These are phyloP conservation scores for Phytomonas serpens DNA, from an alignment of 208 protist species.

Conservation along the genomic window DNA sequence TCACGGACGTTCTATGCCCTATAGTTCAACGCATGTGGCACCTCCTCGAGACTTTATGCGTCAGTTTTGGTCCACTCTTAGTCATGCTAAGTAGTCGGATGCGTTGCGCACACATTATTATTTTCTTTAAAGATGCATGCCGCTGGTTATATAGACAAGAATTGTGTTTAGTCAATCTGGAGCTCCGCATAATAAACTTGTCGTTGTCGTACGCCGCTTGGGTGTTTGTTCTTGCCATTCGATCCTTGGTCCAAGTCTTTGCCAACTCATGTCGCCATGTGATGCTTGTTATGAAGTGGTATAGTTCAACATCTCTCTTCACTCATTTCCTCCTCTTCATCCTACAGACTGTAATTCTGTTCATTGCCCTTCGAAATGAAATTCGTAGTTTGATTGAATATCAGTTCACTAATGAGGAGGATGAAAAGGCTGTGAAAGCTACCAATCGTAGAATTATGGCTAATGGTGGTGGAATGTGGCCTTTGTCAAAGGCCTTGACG, in stretches of 20 bases:
- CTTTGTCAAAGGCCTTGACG: background rate
- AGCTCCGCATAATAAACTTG: background rate
- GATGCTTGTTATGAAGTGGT: conserved; percentile 16
- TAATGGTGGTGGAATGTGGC: background rate
- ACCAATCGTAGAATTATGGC: background rate
- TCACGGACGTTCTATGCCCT: background rate
- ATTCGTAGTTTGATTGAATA: conserved; percentile 26
- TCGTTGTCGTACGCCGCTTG: background rate
- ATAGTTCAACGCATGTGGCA: conserved; percentile 5
- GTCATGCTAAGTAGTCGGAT: background rate
- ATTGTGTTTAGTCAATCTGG: background rate
- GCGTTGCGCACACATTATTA: background rate
- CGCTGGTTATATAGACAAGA: background rate
- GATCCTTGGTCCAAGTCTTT: background rate
- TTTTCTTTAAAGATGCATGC: background rate
- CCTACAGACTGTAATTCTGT: conserved; percentile 53
- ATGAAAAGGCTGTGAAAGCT: conserved; percentile 10
- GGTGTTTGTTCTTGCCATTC: background rate
- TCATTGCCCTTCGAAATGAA: conserved; percentile 62
- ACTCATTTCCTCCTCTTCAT: conserved; percentile 44
- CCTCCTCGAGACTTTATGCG: background rate
- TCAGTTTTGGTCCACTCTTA: background rate
- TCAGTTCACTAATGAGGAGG: background rate
- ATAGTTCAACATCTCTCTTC: conserved; percentile 54
- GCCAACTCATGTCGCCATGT: background rate